Evolutionary conservation across 2,329 filamentous ascomycete species (phyloP), one percentile per base, ranked within the genome.

Genomic region (Thielaviopsis populi): DNA sequence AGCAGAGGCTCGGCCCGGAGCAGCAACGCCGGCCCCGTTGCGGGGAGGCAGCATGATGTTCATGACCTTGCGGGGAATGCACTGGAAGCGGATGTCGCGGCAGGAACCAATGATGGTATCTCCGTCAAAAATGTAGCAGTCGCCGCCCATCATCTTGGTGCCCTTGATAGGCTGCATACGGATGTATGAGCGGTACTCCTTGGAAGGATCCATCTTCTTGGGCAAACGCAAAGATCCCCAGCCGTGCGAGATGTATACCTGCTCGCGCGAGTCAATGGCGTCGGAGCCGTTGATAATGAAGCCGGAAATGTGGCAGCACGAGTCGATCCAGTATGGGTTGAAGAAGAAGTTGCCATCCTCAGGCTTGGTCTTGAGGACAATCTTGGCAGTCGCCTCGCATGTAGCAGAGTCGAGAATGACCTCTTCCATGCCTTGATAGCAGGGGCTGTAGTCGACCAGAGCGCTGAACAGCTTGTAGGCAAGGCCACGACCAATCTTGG

Each of bases 401-500:
- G 79, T 78, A 17, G 81, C 75, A 66, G 82, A 83, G 50, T 70
- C 69, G 1, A 85, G 74, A 42, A 84, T 77, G 6, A 85, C 80
- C 63, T 82, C 79, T 46, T 83, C 77, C 74, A 84, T 83, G 27
- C 81, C 82, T 62, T 75, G 76, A 70, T 81, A 85, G 43, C 75
- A 75, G 8, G 70, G 71, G 17, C 77, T 74, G 67, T 84, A 85
- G 69, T 83, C 80, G 5, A 84, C 82, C 0, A 84, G 73, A 50
- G 79, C 77, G 11, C 72, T 69, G 68, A 83, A 83, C 0, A 83
- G 79, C 75, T 91, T 91, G 79, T 94, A 94, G 15, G 86, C 85
- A 75, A 91, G 82, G 41, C 86, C 86, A 30, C 86, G 83, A 60
- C 86, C 82, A 67, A 91, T 81, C 74, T 88, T 87, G 71, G 87